A percentile compares a stretch with the other conserved stretches of the same genome.
These are phyloP conservation scores for Stevia rebaudiana DNA, from an alignment of 140 eudicot species.

Conservation along the genomic window DNA sequence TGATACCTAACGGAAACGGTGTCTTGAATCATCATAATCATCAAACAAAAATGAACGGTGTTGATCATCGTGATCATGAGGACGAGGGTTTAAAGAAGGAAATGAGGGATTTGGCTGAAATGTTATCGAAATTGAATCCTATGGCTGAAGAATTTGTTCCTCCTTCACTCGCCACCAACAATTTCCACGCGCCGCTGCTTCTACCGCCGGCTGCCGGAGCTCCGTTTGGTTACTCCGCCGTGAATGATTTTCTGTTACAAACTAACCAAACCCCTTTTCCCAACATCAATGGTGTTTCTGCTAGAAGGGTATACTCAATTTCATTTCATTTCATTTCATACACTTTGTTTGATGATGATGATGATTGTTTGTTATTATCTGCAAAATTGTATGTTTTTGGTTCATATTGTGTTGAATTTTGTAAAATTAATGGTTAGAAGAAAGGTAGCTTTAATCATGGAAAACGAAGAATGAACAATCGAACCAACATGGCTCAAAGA, in stretches of 20 bases:
- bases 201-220: slow-evolving; percentile 34
- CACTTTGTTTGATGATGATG: not conserved
- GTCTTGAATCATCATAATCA: slow-evolving; percentile 25
- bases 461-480: slow-evolving; percentile 59
- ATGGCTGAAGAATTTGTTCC: slow-evolving; percentile 85
- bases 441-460: slow-evolving; percentile 50
- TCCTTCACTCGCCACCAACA: slow-evolving; percentile 38
- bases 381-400: not conserved
- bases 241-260: slow-evolving; percentile 45
- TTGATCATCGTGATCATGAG: slow-evolving; percentile 19
- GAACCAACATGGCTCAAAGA: slow-evolving; percentile 73
- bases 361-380: not conserved
- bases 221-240: slow-evolving; percentile 44
- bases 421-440: slow-evolving; percentile 38
- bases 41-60: slow-evolving; percentile 3
- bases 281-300: slow-evolving; percentile 38
- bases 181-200: slow-evolving; percentile 27
- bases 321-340: not conserved
- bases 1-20: slow-evolving; percentile 32
- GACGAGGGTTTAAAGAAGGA: slow-evolving; percentile 71
- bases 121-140: slow-evolving; percentile 71
- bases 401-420: slow-evolving; percentile 8
- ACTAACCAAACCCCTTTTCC: slow-evolving; percentile 40
- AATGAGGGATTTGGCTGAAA: slow-evolving; percentile 76
- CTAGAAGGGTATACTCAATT: slow-evolving; percentile 49